These are phyloP conservation scores for Cubamyces sp. DNA, from an alignment of 768 basidiomycete genomes.

Conservation along the genomic window DNA sequence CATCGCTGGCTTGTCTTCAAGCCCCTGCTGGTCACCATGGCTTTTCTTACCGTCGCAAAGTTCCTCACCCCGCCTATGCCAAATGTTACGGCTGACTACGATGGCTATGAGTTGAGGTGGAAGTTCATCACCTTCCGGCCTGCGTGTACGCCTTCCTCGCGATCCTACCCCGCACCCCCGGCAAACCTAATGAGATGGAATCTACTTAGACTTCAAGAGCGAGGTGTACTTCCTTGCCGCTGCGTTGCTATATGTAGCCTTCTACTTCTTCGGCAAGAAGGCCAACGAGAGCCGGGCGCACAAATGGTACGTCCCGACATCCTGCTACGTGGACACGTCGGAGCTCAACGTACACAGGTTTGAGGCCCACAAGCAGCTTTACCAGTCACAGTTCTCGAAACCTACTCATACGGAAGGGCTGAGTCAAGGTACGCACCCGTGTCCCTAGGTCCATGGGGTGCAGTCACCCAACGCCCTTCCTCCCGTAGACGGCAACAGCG, in stretches of 20 bases:
- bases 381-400: conserved; percentile 74
- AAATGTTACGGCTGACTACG: conserved; percentile 59
- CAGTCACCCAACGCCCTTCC: background rate
- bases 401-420: conserved; percentile 54
- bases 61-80: conserved; percentile 53
- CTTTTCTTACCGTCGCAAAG: conserved; percentile 17
- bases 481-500: conserved; percentile 68
- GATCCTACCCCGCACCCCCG: conserved; percentile 10
- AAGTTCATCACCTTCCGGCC: conserved; percentile 81
- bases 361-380: conserved; percentile 57
- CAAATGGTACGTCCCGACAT: conserved; percentile 56
- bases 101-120: conserved; percentile 77
- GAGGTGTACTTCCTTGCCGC: conserved; percentile 62
- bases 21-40: conserved; percentile 20
- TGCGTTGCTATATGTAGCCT: conserved; percentile 57
- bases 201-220: conserved; percentile 57
- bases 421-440: conserved; percentile 27
- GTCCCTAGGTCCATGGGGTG: background rate
- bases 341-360: conserved; percentile 48
- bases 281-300: conserved; percentile 64
- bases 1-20: background rate
- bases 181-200: conserved; percentile 3
- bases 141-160: conserved; percentile 53
- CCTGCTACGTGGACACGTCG: background rate
- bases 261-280: conserved; percentile 63